Conservation (phyloP, 1,284 basidiomycete genomes). For the Sparassis latifolia region DNA sequence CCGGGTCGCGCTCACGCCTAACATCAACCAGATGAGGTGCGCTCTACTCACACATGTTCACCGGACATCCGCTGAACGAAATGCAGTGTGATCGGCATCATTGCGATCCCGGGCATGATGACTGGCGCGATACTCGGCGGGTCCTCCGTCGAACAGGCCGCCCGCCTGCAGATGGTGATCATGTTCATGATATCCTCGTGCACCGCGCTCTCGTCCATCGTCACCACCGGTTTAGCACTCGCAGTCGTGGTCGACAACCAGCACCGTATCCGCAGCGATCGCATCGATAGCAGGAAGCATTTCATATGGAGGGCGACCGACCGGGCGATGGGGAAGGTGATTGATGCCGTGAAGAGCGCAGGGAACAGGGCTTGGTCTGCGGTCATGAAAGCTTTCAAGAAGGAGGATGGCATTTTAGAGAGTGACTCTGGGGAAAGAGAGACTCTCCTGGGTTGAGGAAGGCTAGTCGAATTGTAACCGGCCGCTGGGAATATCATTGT, state of each 20-base stretch:
- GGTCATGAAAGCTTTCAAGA: conserved; percentile 1
- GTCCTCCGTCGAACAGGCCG: conserved; percentile 76
- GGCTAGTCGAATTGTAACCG: background rate
- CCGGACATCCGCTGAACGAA: background rate
- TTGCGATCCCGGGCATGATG: conserved; percentile 79
- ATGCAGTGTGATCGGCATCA: conserved; percentile 71
- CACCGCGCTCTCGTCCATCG: conserved; percentile 62
- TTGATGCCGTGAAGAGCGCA: conserved; percentile 8
- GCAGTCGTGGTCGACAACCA: conserved; percentile 58
- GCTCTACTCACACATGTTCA: conserved; percentile 9
- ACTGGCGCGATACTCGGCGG: conserved; percentile 85
- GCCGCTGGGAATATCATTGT: too few relatives aligned
- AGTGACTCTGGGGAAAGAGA: conserved; percentile 3
- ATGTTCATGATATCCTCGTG: conserved; percentile 87
- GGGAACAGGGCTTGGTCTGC: conserved; percentile 1
- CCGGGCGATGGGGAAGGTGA: conserved; percentile 12
- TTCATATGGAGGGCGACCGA: conserved; percentile 36
- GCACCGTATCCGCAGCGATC: conserved; percentile 66
- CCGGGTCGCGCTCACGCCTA: conserved; percentile 72
- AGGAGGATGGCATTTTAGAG: conserved; percentile 2
- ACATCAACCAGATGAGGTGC: conserved; percentile 81
- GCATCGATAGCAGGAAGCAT: conserved; percentile 49
- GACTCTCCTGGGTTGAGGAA: conserved; percentile 1
- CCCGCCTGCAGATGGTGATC: conserved; percentile 82
- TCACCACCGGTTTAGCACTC: conserved; percentile 55